These are phyloP conservation scores for Phytophthora pinifolia DNA, from an alignment of 352 stramenopile genomes.

Conservation along the genomic window DNA sequence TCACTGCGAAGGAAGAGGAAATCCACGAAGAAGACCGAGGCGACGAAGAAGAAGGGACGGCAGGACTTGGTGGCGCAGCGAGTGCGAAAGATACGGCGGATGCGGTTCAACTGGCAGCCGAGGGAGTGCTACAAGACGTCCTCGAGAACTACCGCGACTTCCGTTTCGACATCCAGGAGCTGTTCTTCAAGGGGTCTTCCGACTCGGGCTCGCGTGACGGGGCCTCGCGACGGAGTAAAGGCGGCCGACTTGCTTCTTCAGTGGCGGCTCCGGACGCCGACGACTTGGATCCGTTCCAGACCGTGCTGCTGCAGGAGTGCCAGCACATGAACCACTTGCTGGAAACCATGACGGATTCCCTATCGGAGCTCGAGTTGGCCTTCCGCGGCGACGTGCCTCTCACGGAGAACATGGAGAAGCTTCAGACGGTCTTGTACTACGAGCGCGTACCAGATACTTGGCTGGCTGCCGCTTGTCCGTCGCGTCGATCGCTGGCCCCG, in stretches of 20 bases:
- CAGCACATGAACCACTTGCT: conserved; percentile 89
- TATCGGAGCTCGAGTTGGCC: conserved; percentile 85
- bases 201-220: conserved; percentile 30
- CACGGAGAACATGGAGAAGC: conserved; percentile 83
- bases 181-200: conserved; percentile 63
- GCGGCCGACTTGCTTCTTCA: conserved; percentile 38
- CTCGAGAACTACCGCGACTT: conserved; percentile 89
- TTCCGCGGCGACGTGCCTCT: conserved; percentile 90
- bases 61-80: conserved; percentile 13
- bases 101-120: conserved; percentile 74
- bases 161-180: conserved; percentile 79
- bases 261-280: conserved; percentile 41
- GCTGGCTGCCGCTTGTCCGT: conserved; percentile 79
- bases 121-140: conserved; percentile 89
- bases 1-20: conserved; percentile 56
- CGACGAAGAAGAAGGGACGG: conserved; percentile 30
- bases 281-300: conserved; percentile 91
- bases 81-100: conserved; percentile 48
- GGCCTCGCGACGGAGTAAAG: conserved; percentile 23
- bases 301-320: conserved; percentile 89
- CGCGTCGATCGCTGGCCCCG: conserved; percentile 66
- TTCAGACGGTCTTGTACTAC: conserved; percentile 80
- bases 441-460: conserved; percentile 75
- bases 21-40: conserved; percentile 29
- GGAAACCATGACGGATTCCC: conserved; percentile 66